Evolutionary conservation across 208 protist species (phyloP), one percentile per base, ranked within the genome.

Genomic region (Herpetomonas tarakana): DNA sequence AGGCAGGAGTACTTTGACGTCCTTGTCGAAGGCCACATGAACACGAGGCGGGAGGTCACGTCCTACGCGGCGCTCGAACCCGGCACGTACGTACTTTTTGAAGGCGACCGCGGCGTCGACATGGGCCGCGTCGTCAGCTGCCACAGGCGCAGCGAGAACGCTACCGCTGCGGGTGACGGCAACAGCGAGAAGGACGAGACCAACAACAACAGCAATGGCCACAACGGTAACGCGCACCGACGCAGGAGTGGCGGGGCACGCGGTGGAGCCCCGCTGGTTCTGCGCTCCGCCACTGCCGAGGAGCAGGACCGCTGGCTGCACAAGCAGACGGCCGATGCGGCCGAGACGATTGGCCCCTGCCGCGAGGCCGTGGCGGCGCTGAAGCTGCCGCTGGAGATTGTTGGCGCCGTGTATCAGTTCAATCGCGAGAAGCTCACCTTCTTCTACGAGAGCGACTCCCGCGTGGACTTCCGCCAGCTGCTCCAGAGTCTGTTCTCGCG

Each of bases 361-460:
- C 73, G 76, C 16, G 76, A 68, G 31, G 80, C 73, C 1, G 86
- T 74, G 12, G 59, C 59, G 29, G 59, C 78, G 28, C 66, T 85
- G 18, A 50, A 67, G 2, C 70, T 94, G 27, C 81, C 72, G 11
- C 78, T 94, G 61, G 64, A 44, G 30, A 67, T 94, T 21, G 71
- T 86, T 1, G 76, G 55, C 2, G 87, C 88, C n/a, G 81, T 77
- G n/a, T 94, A 90, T 54, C 87, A 94, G 74, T 93, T 90, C 74
- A 86, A 94, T 64, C 77, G 71, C 39, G 68, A 91, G 30, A 94
- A 96, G 71, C 66, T 94, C 26, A 94, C 83, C 41, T 91, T 94
- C 62, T 82, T 84, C 54, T 94, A 96, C 68, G 75, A 83, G 52
- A 88, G 80, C 60, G 49, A 62, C 28, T 76, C 65, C 14, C 79